These are phyloP conservation scores for Penicillium diatomitis DNA, from an alignment of 495 filamentous ascomycete species.

Conservation along the genomic window DNA sequence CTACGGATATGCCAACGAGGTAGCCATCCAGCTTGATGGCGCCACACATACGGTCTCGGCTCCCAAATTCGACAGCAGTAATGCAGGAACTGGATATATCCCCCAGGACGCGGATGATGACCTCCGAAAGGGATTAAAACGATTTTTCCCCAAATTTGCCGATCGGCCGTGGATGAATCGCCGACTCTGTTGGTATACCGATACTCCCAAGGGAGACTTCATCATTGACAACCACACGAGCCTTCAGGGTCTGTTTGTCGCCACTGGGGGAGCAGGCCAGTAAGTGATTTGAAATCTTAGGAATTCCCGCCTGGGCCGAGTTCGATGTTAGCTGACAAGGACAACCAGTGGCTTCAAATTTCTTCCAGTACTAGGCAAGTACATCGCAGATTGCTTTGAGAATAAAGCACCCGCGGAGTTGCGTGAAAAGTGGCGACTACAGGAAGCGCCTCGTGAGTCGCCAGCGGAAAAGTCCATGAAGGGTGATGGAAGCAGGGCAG, in stretches of 20 bases:
- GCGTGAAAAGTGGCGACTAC: slow-evolving; percentile 49
- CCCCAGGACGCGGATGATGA: slow-evolving; percentile 51
- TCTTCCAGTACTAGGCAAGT: slow-evolving; percentile 63
- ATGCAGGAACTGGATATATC: slow-evolving; percentile 19
- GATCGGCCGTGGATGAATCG: slow-evolving; percentile 47
- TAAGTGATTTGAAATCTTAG: slow-evolving; percentile 7
- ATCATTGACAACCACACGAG: slow-evolving; percentile 61
- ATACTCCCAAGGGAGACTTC: slow-evolving; percentile 67
- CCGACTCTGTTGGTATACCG: slow-evolving; percentile 38
- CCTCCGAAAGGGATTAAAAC: slow-evolving; percentile 46
- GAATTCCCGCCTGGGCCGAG: background rate
- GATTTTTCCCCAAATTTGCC: slow-evolving; percentile 49
- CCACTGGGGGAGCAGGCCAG: slow-evolving; percentile 71
- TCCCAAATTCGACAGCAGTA: slow-evolving; percentile 22
- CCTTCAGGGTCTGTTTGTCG: slow-evolving; percentile 55
- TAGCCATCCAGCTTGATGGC: slow-evolving; percentile 22
- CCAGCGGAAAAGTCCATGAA: slow-evolving; percentile 9
- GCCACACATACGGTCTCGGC: slow-evolving; percentile 13
- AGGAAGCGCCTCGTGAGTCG: slow-evolving; percentile 2
- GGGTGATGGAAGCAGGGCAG: slow-evolving; percentile 26
- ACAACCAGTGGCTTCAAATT: slow-evolving; percentile 60
- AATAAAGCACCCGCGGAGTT: slow-evolving; percentile 40
- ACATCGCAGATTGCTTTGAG: slow-evolving; percentile 54
- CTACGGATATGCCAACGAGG: slow-evolving; percentile 52
- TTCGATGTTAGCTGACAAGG: too few species aligned